These are phyloP conservation scores for Moesziomyces globuligerus DNA, from an alignment of 1,284 basidiomycete genomes.

Conservation along the genomic window DNA sequence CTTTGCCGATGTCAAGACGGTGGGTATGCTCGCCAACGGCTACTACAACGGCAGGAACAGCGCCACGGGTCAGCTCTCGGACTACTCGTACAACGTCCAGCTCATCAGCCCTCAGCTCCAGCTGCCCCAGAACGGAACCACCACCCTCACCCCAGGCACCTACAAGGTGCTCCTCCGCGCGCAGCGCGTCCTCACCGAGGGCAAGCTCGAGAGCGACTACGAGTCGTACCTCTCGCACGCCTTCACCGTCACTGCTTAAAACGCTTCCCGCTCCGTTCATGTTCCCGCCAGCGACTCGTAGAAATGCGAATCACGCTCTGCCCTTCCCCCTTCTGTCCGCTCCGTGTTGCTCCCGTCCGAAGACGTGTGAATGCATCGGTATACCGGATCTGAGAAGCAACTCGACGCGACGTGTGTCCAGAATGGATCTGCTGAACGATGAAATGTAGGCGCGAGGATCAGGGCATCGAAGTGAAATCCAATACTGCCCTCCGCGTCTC, in stretches of 20 bases:
- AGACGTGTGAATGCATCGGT: no score
- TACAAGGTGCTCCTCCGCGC: constrained; percentile 75
- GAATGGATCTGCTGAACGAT: no score
- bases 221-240: constrained; percentile 70
- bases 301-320: constrained; percentile 4
- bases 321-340: no score
- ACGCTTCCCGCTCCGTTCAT: neutral
- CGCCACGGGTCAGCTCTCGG: constrained; percentile 25
- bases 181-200: constrained; percentile 73
- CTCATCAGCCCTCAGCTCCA: constrained; percentile 21
- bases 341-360: no score
- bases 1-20: constrained; percentile 35
- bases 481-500: no score
- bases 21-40: constrained; percentile 42
- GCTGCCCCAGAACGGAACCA: constrained; percentile 33
- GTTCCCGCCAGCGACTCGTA: constrained; percentile 3
- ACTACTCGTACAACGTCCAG: constrained; percentile 43
- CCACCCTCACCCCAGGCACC: constrained; percentile 72
- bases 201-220: constrained; percentile 72
- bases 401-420: no score
- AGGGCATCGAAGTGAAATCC: no score
- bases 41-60: constrained; percentile 39
- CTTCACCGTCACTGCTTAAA: constrained; percentile 42
- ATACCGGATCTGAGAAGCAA: no score
- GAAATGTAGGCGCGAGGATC: no score